These are phyloP conservation scores for Debaryomycetaceae sp. DNA, from an alignment of 1,139 yeast species.

Conservation along the genomic window DNA sequence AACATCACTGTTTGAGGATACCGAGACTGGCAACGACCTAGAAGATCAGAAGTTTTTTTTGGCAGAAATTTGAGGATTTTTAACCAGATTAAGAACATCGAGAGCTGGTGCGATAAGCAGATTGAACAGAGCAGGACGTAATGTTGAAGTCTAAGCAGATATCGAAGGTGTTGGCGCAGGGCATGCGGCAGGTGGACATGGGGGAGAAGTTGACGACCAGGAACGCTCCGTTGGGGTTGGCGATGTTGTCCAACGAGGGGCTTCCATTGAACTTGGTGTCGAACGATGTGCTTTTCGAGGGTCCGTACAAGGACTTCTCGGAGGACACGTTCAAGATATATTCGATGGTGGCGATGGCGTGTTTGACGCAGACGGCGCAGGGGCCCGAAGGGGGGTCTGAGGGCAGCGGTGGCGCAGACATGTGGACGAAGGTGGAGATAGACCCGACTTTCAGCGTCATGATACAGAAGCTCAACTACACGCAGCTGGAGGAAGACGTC, in stretches of 20 bases:
- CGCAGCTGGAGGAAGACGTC: slow-evolving; percentile 6
- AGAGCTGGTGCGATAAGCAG: too few species aligned
- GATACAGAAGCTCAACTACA: slow-evolving; percentile 17
- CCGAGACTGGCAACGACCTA: too few species aligned
- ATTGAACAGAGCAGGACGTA: too few species aligned
- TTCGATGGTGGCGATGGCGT: slow-evolving; percentile 41
- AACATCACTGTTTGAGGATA: too few species aligned
- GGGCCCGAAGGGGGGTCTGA: slow-evolving; percentile 5
- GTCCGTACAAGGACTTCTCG: slow-evolving; percentile 15
- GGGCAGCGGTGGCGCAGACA: slow-evolving; percentile 6
- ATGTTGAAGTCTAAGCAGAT: slow-evolving; percentile 52
- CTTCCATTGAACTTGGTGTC: slow-evolving; percentile 39
- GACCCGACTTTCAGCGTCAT: slow-evolving; percentile 29
- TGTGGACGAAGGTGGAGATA: slow-evolving; percentile 34
- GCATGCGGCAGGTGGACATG: slow-evolving; percentile 23
- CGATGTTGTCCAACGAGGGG: slow-evolving; percentile 42
- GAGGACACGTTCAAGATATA: slow-evolving; percentile 44
- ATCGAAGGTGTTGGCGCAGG: slow-evolving; percentile 40
- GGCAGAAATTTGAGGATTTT: too few species aligned
- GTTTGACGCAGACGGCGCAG: slow-evolving; percentile 19
- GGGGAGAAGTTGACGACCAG: slow-evolving; percentile 4
- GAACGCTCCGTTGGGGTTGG: slow-evolving; percentile 33
- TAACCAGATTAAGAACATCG: too few species aligned
- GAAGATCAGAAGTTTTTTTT: too few species aligned
- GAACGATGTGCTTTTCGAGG: slow-evolving; percentile 7